Evolutionary conservation across 2,329 filamentous ascomycete species (phyloP).

Genomic region (Pseudogymnoascus sp.): DNA sequence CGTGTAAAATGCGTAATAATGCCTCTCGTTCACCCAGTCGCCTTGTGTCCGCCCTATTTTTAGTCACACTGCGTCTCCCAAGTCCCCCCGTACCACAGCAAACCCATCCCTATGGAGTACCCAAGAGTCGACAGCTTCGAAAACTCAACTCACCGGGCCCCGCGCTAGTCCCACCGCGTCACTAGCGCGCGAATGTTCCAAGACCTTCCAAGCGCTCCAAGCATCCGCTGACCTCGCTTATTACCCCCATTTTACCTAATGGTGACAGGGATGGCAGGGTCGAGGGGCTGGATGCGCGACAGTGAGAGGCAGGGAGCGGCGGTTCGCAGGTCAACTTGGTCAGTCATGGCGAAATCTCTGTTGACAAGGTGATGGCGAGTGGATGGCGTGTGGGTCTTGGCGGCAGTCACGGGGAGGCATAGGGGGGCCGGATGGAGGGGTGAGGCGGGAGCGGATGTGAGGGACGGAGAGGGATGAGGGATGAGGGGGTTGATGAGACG

Average conservation of each 20-base stretch:
- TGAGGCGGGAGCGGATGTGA: not conserved
- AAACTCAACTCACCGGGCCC: not conserved
- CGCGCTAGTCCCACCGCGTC: not conserved
- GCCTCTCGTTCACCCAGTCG: not conserved
- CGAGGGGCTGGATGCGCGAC: not conserved
- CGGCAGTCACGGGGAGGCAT: not conserved
- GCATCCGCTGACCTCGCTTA: not conserved
- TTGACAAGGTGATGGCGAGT: not conserved
- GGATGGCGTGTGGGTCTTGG: not conserved
- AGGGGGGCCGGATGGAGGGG: not conserved
- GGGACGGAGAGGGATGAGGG: too few relatives aligned
- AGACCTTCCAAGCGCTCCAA: not conserved
- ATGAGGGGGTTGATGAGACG: too few relatives aligned
- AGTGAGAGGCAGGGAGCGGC: not conserved
- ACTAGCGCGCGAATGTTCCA: not conserved
- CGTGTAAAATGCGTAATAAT: too few relatives aligned
- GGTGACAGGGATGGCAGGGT: not conserved
- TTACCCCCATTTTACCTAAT: slow-evolving; percentile 1
- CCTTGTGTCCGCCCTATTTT: not conserved
- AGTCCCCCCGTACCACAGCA: not conserved
- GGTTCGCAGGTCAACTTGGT: not conserved
- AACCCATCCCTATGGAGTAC: too few relatives aligned
- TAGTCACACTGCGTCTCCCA: not conserved
- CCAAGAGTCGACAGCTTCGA: too few relatives aligned
- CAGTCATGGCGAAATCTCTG: not conserved